Conservation (phyloP, 2,329 filamentous ascomycete species). For the Coleophoma crateriformis region DNA sequence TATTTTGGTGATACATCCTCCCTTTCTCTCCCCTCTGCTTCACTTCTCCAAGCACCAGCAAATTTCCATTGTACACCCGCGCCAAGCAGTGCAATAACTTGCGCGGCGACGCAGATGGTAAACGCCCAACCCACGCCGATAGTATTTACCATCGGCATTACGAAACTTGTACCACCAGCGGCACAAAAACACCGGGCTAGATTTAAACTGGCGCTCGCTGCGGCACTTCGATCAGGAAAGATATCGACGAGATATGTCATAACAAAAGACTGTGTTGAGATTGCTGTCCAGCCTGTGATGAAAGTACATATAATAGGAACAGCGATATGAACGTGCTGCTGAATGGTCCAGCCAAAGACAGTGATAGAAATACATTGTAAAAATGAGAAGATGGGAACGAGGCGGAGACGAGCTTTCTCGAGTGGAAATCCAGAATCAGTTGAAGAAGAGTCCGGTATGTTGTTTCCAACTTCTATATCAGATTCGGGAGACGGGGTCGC, state of each 20-base stretch:
- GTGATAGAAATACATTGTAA: constrained; percentile 39
- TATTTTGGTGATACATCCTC: too few relatives aligned
- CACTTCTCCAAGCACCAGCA: too few relatives aligned
- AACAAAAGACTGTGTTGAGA: constrained; percentile 54
- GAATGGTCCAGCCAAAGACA: constrained; percentile 49
- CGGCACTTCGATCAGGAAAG: constrained; percentile 50
- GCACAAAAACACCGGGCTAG: constrained; percentile 2
- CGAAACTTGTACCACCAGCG: not conserved
- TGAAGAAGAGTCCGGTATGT: constrained; percentile 30
- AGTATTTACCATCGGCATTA: constrained; percentile 1
- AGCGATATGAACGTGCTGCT: constrained; percentile 40
- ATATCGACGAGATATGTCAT: constrained; percentile 56
- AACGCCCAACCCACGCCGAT: constrained; percentile 34
- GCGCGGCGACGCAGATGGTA: not conserved
- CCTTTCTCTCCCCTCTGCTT: too few relatives aligned
- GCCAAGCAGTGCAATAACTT: too few relatives aligned
- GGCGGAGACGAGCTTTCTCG: constrained; percentile 28
- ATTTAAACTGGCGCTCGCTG: constrained; percentile 49
- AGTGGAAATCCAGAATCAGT: constrained; percentile 16
- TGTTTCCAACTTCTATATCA: constrained; percentile 49
- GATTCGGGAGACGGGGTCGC: constrained; percentile 54
- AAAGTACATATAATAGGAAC: constrained; percentile 48
- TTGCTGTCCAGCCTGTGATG: constrained; percentile 41
- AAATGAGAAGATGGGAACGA: constrained; percentile 35
- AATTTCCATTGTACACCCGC: too few relatives aligned